phyloP scores from a whole-genome alignment of 495 filamentous ascomycete species.

The Tuber magnatum region DNA sequence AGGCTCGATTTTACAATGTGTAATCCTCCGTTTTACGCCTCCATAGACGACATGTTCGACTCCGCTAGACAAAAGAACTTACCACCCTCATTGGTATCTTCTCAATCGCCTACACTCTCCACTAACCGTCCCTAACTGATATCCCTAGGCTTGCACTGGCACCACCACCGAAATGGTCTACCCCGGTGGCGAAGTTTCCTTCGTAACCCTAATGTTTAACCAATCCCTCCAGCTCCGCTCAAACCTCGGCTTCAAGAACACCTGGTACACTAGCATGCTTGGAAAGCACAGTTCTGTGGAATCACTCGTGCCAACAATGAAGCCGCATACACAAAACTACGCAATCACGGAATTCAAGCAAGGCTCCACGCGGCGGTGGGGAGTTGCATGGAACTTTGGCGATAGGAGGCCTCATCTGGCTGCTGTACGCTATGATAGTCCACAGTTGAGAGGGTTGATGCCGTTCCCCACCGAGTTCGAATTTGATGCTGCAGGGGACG shows the following conservation, averaged over 20 bases:
- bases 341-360: constrained; percentile 76
- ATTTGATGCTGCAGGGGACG: constrained; percentile 44
- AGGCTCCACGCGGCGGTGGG: constrained; percentile 79
- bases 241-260: constrained; percentile 47
- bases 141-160: constrained; percentile 62
- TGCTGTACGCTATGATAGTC: constrained; percentile 52
- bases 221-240: constrained; percentile 57
- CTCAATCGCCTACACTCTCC: constrained; percentile 8
- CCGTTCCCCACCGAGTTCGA: constrained; percentile 54
- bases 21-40: constrained; percentile 90
- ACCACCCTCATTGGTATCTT: constrained; percentile 57
- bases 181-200: constrained; percentile 72
- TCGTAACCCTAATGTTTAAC: constrained; percentile 65
- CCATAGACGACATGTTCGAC: constrained; percentile 57
- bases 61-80: constrained; percentile 59
- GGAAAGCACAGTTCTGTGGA: constrained; percentile 72
- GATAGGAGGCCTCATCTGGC: constrained; percentile 57
- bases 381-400: constrained; percentile 76
- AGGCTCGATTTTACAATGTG: constrained; percentile 85
- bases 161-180: constrained; percentile 75
- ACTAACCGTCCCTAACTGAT: neutral
- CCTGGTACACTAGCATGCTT: constrained; percentile 90
- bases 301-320: constrained; percentile 55
- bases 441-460: constrained; percentile 51
- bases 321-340: constrained; percentile 62